phyloP scores from a whole-genome alignment of 371 early-diverging fungal species.

The Mortierella sp. region DNA sequence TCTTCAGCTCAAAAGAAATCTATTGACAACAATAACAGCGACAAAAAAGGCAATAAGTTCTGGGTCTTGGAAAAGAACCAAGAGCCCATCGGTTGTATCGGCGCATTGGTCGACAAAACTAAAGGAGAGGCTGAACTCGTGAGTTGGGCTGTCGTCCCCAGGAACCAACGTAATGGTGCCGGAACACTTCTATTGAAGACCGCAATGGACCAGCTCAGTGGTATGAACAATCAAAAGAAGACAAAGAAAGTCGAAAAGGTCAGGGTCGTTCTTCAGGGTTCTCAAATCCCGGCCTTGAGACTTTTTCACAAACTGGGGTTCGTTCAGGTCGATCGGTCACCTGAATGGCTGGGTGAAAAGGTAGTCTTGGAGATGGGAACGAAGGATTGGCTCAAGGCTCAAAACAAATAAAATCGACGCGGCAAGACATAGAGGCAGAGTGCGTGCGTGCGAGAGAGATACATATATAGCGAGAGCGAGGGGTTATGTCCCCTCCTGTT shows the following conservation, averaged over 20 bases:
- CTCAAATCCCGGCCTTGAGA: constrained; percentile 34
- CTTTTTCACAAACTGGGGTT: constrained; percentile 37
- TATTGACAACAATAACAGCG: background rate
- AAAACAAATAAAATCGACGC: background rate
- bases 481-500: too few relatives aligned
- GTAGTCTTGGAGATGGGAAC: constrained; percentile 24
- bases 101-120: constrained; percentile 15
- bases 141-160: constrained; percentile 22
- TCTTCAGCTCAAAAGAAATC: background rate
- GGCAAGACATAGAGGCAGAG: background rate
- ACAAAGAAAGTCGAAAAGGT: constrained; percentile 13
- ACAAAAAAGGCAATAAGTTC: constrained; percentile 26
- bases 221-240: background rate
- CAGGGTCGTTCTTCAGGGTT: constrained; percentile 24
- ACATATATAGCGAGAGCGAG: too few relatives aligned
- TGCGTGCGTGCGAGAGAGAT: too few relatives aligned
- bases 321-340: constrained; percentile 19
- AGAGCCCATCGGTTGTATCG: constrained; percentile 22
- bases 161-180: constrained; percentile 13
- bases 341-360: constrained; percentile 35
- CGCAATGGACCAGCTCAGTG: constrained; percentile 24
- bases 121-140: constrained; percentile 15
- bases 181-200: constrained; percentile 32
- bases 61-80: constrained; percentile 23
- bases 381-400: constrained; percentile 29